Evolutionary conservation across 2,329 filamentous ascomycete genomes (phyloP).

Genomic region (Incumbomyces delicatus): DNA sequence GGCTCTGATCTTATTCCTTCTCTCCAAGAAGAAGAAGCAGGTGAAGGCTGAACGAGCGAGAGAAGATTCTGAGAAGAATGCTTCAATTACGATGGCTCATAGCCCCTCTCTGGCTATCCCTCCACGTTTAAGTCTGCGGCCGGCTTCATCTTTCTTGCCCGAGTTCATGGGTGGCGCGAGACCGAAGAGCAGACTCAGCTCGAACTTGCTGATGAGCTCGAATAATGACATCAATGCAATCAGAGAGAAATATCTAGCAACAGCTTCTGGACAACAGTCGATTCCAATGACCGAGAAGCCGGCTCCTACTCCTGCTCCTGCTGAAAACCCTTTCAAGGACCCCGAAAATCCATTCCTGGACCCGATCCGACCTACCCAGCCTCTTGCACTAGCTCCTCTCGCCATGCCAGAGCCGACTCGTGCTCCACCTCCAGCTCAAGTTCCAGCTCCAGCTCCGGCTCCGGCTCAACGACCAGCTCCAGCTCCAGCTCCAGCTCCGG

Average conservation of each 20-base stretch:
- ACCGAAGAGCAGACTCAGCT: slow-evolving; percentile 19
- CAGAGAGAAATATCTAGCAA: slow-evolving; percentile 9
- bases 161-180: slow-evolving; percentile 40
- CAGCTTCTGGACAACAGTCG: slow-evolving; percentile 4
- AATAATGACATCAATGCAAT: slow-evolving; percentile 5
- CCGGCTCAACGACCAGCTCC: slow-evolving; percentile 47
- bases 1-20: slow-evolving; percentile 60
- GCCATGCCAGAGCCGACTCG: slow-evolving; percentile 8
- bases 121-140: slow-evolving; percentile 75
- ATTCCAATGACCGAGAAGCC: slow-evolving; percentile 7
- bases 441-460: slow-evolving; percentile 10
- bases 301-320: slow-evolving; percentile 10
- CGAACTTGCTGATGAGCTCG: slow-evolving; percentile 19
- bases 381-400: slow-evolving; percentile 14
- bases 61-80: slow-evolving; percentile 56
- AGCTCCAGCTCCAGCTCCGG: slow-evolving; percentile 21
- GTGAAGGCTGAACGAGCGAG: slow-evolving; percentile 36
- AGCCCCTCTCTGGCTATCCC: slow-evolving; percentile 37
- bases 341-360: slow-evolving; percentile 21
- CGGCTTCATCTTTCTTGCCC: slow-evolving; percentile 73
- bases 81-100: slow-evolving; percentile 24
- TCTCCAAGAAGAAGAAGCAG: slow-evolving; percentile 59
- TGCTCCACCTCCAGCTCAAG: slow-evolving; percentile 6
- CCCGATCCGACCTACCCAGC: slow-evolving; percentile 17
- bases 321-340: slow-evolving; percentile 15